Evolutionary conservation across 2,329 filamentous ascomycete species (phyloP), one percentile per base, ranked within the genome.

Genomic region (Cordyceps cicadae): DNA sequence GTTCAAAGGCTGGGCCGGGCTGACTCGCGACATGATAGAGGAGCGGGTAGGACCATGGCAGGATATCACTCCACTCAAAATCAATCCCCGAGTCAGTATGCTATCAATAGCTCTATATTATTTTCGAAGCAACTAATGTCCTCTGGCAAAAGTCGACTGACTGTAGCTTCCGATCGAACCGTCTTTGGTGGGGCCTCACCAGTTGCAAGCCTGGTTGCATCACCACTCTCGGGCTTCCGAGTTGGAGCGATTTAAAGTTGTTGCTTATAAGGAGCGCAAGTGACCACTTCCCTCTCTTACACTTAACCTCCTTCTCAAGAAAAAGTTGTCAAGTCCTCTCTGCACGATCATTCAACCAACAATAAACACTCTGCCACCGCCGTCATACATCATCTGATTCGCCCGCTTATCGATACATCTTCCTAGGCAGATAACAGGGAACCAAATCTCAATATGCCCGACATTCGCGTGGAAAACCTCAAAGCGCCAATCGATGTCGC

Each of bases 401-500:
- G 32, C 54, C 54, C 50, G 46, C 50, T 53, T 37, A 54, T 53
- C 24, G 26, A 17, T 53, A 34, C 39, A 17, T 24, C 37, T 34
- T 17, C 5, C 26, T 17, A 41, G 17, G 34, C 45, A 50, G 8
- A n/a, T 45, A 19, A 50, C 19, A 41, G 45, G 45, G 32, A 45
- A 32, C 54, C 51, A 8, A 37, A 69, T 55, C 66, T 34, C 39
- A 62, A 53, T 46, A 69, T 71, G 67, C 60, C 69, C 24, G 76
- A 79, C 60, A 75, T 79, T 56, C 67, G 77, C 60, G 74, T 75
- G 9, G 66, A 74, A 55, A 73, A 70, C 63, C 75, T 83, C 19
- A 71, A 74, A 65, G 74, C 78, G 70, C 81, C 81, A 45, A 69
- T 83, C 32, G 82, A 87, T 63, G 82, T 88, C 57, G 84, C 84